Evolutionary conservation across 2,329 filamentous ascomycete species (phyloP), one percentile per base, ranked within the genome.

Genomic region (Verticillium klebahnii): DNA sequence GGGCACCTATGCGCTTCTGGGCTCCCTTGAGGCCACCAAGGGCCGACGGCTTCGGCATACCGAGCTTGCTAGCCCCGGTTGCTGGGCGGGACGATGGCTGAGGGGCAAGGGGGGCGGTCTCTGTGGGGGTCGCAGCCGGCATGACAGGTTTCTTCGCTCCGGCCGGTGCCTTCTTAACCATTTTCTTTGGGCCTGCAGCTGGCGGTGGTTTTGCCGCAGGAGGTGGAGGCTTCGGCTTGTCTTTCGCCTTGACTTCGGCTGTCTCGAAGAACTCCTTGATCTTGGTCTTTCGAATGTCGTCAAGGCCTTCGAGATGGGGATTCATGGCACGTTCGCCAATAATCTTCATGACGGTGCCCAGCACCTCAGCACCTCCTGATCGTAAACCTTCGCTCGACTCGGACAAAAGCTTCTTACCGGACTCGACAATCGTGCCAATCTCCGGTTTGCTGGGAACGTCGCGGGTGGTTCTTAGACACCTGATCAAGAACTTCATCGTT

Each of bases 321-420:
- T 90, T 92, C 95, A 99, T 99, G 59, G 91, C 91, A 62, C 95
- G 87, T 75, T 99, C 96, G 52, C 95, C 94, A 79, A 98, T 91
- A 61, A 99, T 98, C 79, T 98, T 99, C 95, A 97, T 98, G 58
- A 99, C 76, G 0, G 93, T 97, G 66, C 96, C 95, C 3, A 99
- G 80, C 37, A 95, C 88, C 74, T 99, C 95, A 15, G 93, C 93
- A 73, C 93, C 95, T 34, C 92, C 93, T 57, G 94, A 89, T 76
- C 95, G 87, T 63, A 96, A 86, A 3, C 85, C 89, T 69, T 96
- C 93, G 67, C 89, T 93, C 0, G 92, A 94, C 73, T 99, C 95
- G 0, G 93, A 89, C 17, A 99, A 82, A 8, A 98, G 80, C 75
- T 97, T 98, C 71, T 94, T 97, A 32, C 88, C 89, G 1, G 88